Evolutionary conservation across 768 basidiomycete species (phyloP), one percentile per base, ranked within the genome.

Genomic region (Plicaturopsis crispa): DNA sequence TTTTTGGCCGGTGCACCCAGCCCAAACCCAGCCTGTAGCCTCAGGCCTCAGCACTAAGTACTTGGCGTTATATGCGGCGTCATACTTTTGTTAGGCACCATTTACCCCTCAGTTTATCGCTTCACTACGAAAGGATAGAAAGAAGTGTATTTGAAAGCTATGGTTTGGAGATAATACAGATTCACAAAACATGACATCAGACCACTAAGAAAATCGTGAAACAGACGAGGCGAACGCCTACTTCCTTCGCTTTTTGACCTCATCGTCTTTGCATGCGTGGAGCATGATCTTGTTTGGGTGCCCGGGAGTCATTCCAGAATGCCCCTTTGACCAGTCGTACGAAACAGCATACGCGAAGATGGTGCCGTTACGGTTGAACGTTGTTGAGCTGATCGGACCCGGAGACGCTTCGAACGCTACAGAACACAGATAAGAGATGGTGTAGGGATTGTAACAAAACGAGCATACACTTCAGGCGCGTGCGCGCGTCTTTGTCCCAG

Each of bases 401-500:
- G 80, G 75, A 2, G 69, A 67, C 3, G 76, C 61, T 4, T 90
- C 86, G 56, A 90, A 88, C 6, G 82, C 83, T 84, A 48, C 13
- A 42, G 20, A 26, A 39, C 17, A 19, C 24, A n/a, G n/a, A 14
- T 42, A 42, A 13, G 45, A 39, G 42, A 31, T 18, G 31, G 14
- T 35, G 21, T 21, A 19, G 38, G 31, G 21, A 36, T 12, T 19
- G 43, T 7, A 39, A 30, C n/a, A 32, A n/a, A n/a, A n/a, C n/a
- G 17, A 16, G 60, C 72, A 34, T 48, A 92, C 90, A 80, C 66
- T 93, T 96, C 64, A 97, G 73, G 28, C 93, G 81, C 5, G 85
- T 90, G 41, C 91, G 82, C 6, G 85, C 80, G 49, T 93, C 85
- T 62, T 91, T 92, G 61, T 96, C 91, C 91, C 91, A 94, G 59